Evolutionary conservation across 2,329 filamentous ascomycete species (phyloP).

Genomic region (Cladophialophora bantiana): DNA sequence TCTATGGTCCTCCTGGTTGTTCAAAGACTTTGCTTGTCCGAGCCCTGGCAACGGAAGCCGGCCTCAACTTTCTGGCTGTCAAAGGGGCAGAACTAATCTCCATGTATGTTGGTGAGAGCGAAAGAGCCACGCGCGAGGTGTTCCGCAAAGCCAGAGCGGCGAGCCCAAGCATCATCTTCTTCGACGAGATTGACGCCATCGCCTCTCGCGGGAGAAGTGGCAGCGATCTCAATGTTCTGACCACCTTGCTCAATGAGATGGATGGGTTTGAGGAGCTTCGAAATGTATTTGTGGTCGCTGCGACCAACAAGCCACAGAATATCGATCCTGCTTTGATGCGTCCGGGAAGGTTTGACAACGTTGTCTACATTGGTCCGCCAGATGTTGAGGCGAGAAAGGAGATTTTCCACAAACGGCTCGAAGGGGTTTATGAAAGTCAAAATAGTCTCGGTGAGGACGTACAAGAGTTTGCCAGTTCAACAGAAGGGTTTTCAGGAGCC

Average conservation of each 20-base stretch:
- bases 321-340: conserved; percentile 86
- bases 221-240: conserved; percentile 78
- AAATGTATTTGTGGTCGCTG: conserved; percentile 85
- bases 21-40: conserved; percentile 93
- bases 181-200: conserved; percentile 94
- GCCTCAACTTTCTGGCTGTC: conserved; percentile 91
- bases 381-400: conserved; percentile 74
- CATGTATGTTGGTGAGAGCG: conserved; percentile 97
- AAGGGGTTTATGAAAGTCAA: conserved; percentile 56
- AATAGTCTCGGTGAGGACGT: conserved; percentile 67
- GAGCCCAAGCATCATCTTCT: conserved; percentile 91
- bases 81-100: conserved; percentile 93
- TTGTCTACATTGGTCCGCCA: conserved; percentile 86
- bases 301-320: conserved; percentile 87
- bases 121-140: conserved; percentile 81
- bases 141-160: conserved; percentile 87
- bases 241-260: conserved; percentile 91
- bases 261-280: conserved; percentile 87
- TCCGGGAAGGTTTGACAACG: conserved; percentile 82
- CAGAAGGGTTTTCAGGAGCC: conserved; percentile 83
- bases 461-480: conserved; percentile 62
- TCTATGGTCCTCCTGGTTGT: conserved; percentile 93
- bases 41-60: conserved; percentile 87
- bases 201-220: conserved; percentile 62
- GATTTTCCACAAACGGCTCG: conserved; percentile 75